Evolutionary conservation across 257 asterid genomes (phyloP).

Genomic region (Fraxinus quadrangulata): DNA sequence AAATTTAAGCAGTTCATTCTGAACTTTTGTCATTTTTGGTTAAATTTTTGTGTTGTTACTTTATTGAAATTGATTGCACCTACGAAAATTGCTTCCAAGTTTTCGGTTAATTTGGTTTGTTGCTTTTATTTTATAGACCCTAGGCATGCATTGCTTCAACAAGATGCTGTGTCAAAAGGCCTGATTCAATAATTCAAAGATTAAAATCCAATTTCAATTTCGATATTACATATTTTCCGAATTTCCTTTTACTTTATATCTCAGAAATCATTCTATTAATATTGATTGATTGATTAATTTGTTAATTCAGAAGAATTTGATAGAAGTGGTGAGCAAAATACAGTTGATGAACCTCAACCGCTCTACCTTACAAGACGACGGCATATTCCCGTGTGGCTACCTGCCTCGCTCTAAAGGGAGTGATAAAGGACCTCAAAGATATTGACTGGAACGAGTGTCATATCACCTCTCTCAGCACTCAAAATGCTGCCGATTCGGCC

Average conservation of each 20-base stretch:
- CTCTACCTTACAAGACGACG: slow-evolving; percentile 49
- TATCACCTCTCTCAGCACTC: slow-evolving; percentile 56
- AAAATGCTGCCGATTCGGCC: slow-evolving; percentile 27
- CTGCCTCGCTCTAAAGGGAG: slow-evolving; percentile 42
- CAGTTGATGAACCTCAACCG: slow-evolving; percentile 57
- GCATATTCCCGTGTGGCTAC: slow-evolving; percentile 42
- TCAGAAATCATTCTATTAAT: background rate
- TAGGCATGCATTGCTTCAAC: slow-evolving; percentile 36
- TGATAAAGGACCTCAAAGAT: slow-evolving; percentile 46
- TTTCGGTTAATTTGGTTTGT: background rate
- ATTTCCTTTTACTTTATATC: background rate
- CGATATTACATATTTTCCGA: background rate
- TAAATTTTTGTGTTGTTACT: no score
- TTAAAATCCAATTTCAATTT: background rate
- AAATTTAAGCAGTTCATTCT: background rate
- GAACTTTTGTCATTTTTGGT: background rate
- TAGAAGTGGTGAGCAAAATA: slow-evolving; percentile 45
- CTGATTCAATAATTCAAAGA: slow-evolving; percentile 8
- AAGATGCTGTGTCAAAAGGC: slow-evolving; percentile 27
- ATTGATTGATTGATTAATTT: background rate
- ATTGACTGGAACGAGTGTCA: slow-evolving; percentile 77
- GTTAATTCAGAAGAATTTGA: slow-evolving; percentile 39
- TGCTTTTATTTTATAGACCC: slow-evolving; percentile 31
- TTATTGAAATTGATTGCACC: no score
- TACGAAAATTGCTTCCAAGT: background rate